Evolutionary conservation across 805 yeast species (phyloP), one percentile per base, ranked within the genome.

Genomic region (Metschnikowia peoriensis): DNA sequence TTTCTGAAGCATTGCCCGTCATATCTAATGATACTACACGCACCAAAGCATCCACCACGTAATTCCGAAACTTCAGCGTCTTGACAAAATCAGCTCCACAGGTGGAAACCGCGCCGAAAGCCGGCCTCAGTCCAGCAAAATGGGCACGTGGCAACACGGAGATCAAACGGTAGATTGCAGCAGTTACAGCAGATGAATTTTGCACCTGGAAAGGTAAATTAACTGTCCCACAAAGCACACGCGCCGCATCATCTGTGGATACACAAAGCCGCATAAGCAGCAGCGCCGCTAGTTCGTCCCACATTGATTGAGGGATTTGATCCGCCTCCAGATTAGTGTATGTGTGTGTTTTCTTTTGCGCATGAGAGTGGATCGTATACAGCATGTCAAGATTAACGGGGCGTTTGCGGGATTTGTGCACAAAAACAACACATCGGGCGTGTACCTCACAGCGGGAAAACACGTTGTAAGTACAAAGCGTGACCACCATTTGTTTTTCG

Each of bases 361-460:
- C 44, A 28, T 44, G 51, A 27, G 42, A 52, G 38, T 43, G 28
- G 22, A 59, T 46, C 45, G 53, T 28, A 46, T 49, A 59, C 46
- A 35, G 49, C 6, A 48, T 27, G 39, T 53, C 55, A 35, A 59
- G 54, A 7, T 47, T 16, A 10, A 53, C 59, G 14, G 53, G 49
- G 15, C 22, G 27, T 17, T 38, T 38, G 41, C 41, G 50, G 15
- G 51, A 45, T 28, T 41, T 49, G 16, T 43, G 52, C 41, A 42
- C 51, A 7, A 52, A 59, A 6, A 79, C 63, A 16, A 79, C 70
- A 53, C 64, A 81, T 78, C 62, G 83, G 66, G 60, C 90, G 82
- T 97, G 76, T 39, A 92, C 71, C 66, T 93, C 99, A 6, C 86
- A 79, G 50, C 78, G 79, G 38, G 83, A 73, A 62, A 94, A 89